Base-by-base conservation (phyloP, 108 stramenopile genomes). In the Nitzschia sp. region DNA sequence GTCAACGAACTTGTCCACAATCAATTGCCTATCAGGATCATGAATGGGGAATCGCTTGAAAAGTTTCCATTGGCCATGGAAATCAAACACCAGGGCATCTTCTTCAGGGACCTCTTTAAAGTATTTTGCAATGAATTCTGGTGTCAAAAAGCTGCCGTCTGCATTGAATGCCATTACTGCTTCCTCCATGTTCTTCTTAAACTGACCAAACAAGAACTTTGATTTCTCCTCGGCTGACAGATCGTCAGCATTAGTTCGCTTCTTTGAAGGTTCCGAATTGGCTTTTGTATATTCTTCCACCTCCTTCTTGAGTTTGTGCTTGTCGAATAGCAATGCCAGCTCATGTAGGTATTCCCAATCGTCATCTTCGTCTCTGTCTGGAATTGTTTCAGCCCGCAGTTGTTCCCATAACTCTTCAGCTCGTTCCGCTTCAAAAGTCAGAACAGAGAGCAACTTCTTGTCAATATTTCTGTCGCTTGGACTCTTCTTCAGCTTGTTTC, bases 1-100 rank as follows among this genome's bases (percentile, higher is more conserved):
- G 34, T 81, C 71, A 8, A 73, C 68, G 41, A 81, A 81, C 57
- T 73, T 81, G 34, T 46, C 71, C 6, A 71, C 71, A 70, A 81
- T 81, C 15, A 70, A 19, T 46, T 59, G 60, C 9, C 75, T 66
- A 20, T 48, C 75, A 48, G 72, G 67, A 50, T 76, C 75, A 26
- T 63, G 57, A 39, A 64, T 57, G n/a, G 57, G 71, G 51, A 81
- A 81, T 8, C 80, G 26, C 57, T 73, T 72, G 65, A 81, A 81
- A 15, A 81, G 46, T 41, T 81, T 76, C 69, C 70, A 72, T 43
- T 81, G 80, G 22, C 64, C 63, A 25, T 64, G 62, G 42, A 76
- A 81, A 40, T 76, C 80, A 69, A 81, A 73, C 14, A 48, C 63
- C 14, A 81, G 22, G 21, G 39, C 58, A 24, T 62, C 62, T 6